Base-by-base conservation (phyloP, 179 eudicot genomes). In the Dionaea muscipula region DNA sequence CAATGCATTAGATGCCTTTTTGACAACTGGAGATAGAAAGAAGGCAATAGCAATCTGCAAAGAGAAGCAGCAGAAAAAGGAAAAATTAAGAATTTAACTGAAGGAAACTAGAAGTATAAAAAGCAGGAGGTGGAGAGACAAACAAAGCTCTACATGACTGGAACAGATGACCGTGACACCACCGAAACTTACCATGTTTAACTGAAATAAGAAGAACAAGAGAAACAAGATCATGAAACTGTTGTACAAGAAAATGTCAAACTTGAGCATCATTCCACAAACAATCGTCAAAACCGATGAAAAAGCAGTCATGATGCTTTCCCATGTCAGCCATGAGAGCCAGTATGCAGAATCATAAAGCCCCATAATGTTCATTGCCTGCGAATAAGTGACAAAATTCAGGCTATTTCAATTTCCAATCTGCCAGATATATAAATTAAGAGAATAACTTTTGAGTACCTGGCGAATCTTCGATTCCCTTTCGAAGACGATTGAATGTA, bases 301-400 rank as follows among this genome's bases (percentile, higher is more conserved):
- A 43, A 87, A 52, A 51, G 69, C 55, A 19, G 78, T 70, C 19
- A 87, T 49, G 54, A 84, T 60, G 54, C 86, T 84, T 65, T 91
- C 98, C 94, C 94, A 87, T 4, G 75, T 69, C 36, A 91, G 68
- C 98, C 96, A 91, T 8, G 98, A 87, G 46, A 91, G 62, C 98
- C 98, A 91, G 52, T 91, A 82, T 19, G 98, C 98, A 55, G 93
- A 78, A 60, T 91, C 98, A 75, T 80, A 87, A 41, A 91, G 94
- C 62, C 98, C 98, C 96, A 91, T 91, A 75, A 87, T 78, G 53
- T 78, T 69, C 96, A 91, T 84, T 22, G 93, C 94, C 98, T 91
- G 80, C 57, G 51, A 37, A 36, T 0, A 44, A 39, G 14, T n/a
- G 2, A 7, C 27, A 38, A 24, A 19, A 54, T 28, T 53, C 6